phyloP scores from a whole-genome alignment of 441 rosid genomes.

The Hypseocharis bilobata region DNA sequence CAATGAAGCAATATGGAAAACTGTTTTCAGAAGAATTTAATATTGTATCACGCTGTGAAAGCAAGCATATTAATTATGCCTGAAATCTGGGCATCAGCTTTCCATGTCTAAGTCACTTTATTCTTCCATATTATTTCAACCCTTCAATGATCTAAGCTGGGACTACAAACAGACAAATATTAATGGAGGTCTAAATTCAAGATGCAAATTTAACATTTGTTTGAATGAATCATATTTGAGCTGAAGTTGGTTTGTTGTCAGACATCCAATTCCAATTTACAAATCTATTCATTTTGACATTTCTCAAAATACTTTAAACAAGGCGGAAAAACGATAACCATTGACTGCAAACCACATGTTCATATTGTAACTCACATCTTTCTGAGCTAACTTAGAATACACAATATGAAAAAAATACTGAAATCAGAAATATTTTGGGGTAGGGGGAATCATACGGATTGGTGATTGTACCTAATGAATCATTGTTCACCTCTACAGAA shows the following conservation, averaged over 20 bases:
- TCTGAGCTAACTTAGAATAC: too few species aligned
- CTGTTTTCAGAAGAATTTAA: not conserved
- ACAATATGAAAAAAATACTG: too few species aligned
- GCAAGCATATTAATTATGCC: not conserved
- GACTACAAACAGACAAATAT: too few species aligned
- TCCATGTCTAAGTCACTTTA: too few species aligned
- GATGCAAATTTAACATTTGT: too few species aligned
- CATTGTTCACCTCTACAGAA: conserved; percentile 46
- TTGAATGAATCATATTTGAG: not conserved
- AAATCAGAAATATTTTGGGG: not conserved
- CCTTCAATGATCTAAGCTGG: too few species aligned
- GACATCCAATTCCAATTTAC: too few species aligned
- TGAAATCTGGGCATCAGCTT: too few species aligned
- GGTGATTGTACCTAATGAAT: not conserved
- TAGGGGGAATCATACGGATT: not conserved
- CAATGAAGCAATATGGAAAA: conserved; percentile 13
- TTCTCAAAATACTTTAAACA: not conserved
- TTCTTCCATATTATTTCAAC: too few species aligned
- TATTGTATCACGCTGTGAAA: not conserved
- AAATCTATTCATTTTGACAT: not conserved
- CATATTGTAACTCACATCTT: not conserved
- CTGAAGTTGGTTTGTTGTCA: not conserved
- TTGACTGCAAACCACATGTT: not conserved
- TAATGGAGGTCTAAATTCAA: too few species aligned
- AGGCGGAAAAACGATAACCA: not conserved